Evolutionary conservation across 2,329 filamentous ascomycete genomes (phyloP).

Genomic region (Xylaria sp.): DNA sequence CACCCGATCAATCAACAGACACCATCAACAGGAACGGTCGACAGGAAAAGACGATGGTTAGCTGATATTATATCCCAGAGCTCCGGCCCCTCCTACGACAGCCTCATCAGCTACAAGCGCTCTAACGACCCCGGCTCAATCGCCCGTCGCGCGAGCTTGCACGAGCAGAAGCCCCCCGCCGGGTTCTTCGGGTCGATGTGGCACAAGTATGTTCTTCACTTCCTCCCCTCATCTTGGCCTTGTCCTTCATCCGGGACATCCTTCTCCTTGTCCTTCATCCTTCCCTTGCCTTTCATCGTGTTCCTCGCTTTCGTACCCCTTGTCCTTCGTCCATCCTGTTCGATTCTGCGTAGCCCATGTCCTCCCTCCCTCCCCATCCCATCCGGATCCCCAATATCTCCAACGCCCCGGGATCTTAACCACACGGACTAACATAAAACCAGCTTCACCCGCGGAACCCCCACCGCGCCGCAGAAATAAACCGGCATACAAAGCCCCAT

Average conservation of each 20-base stretch:
- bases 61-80: conserved; percentile 30
- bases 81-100: conserved; percentile 47
- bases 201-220: conserved; percentile 44
- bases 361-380: background rate
- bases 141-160: conserved; percentile 50
- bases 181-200: conserved; percentile 52
- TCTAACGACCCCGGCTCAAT: conserved; percentile 36
- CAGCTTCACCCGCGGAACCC: conserved; percentile 29
- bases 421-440: background rate
- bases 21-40: too few relatives aligned
- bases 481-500: background rate
- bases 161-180: conserved; percentile 45
- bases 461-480: background rate
- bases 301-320: too few relatives aligned
- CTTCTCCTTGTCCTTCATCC: too few relatives aligned
- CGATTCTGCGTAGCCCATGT: background rate
- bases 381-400: background rate
- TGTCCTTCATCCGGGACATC: too few relatives aligned
- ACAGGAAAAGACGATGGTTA: too few relatives aligned
- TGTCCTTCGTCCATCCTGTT: too few relatives aligned
- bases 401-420: background rate
- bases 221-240: background rate
- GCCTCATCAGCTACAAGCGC: conserved; percentile 48
- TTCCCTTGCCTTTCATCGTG: too few relatives aligned
- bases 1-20: too few relatives aligned